Conservation (phyloP, 768 basidiomycete genomes). For the Fomitopsis serialis region DNA sequence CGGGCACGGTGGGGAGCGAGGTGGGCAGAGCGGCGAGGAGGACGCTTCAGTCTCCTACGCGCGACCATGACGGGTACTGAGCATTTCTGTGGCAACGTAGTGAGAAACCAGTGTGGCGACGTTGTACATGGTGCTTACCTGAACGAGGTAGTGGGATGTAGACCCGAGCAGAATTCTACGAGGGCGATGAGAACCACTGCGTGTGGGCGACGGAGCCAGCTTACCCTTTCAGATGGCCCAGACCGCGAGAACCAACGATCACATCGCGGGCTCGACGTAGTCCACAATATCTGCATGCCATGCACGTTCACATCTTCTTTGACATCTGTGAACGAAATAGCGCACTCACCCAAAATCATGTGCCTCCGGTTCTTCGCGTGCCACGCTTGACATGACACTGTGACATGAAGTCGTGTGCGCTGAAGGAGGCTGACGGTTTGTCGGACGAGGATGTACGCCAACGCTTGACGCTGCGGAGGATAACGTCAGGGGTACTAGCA, state of each 20-base stretch:
- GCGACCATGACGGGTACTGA: conserved; percentile 97
- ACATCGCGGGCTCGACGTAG: conserved; percentile 83
- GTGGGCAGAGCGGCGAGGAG: conserved; percentile 75
- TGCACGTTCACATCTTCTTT: background rate
- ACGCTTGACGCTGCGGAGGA: conserved; percentile 66
- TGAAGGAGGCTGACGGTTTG: conserved; percentile 88
- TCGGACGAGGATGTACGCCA: conserved; percentile 83
- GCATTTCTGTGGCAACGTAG: conserved; percentile 54
- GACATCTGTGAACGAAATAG: background rate
- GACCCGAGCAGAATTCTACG: conserved; percentile 86
- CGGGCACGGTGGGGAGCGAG: conserved; percentile 77
- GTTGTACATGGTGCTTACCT: conserved; percentile 35
- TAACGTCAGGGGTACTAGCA: conserved; percentile 4
- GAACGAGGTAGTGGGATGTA: conserved; percentile 90
- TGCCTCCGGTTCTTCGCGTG: conserved; percentile 94
- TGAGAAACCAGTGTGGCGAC: background rate
- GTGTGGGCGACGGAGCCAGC: conserved; percentile 18
- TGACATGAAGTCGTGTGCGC: conserved; percentile 84
- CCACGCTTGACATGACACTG: conserved; percentile 89
- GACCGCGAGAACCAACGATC: conserved; percentile 91
- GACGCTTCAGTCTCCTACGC: conserved; percentile 83
- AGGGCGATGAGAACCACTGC: background rate
- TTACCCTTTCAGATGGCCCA: conserved; percentile 84
- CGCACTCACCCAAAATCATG: conserved; percentile 65
- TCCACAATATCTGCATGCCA: conserved; percentile 76